Base-by-base conservation (phyloP, 2,329 filamentous ascomycete species). In the Cercospora sojina region DNA sequence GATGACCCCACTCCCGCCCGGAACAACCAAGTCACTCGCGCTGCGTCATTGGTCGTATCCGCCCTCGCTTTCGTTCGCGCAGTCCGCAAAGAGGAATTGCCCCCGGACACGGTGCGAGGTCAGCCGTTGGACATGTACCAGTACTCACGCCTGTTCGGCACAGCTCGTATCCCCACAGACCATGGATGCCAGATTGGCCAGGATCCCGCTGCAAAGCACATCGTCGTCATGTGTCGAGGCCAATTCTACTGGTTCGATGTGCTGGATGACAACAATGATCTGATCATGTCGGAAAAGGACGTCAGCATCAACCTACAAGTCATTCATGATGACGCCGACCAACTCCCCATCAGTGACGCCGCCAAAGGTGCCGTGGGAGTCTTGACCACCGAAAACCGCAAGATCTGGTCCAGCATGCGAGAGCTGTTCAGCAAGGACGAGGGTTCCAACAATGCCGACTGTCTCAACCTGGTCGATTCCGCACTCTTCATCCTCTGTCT, bases 241-340 rank as follows among this genome's bases (percentile, higher is more conserved):
- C 95, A 99, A 72, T 93, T 98, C 75, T 99, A 99, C 80, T 98
- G 94, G 94, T 99, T 99, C 74, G 95, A 99, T 78, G 93, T 97
- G 1, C 83, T 99, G 18, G 95, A 99, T 73, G 90, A 94, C 72
- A 96, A 97, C 79, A 91, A 91, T 6, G 95, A 99, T 78, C 82
- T 96, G 64, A 97, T 99, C 79, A 98, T 98, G 94, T 93, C 90
- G 0, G 95, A 98, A 79, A 94, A 92, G 77, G 95, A 99, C 74
- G 86, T 99, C 62, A 89, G 91, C 6, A 84, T 97, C 76, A 98
- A 99, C 75, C 83, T 99, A 18, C 91, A 96, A 75, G 94, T 92
- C 13, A 95, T 98, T 73, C 87, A 96, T 63, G 91, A 96, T 64
- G 95, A 99, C 77, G 94, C 95, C 5, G 86, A 90, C 32, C 88